Base-by-base conservation (phyloP, 768 basidiomycete genomes). In the Russula virescens region DNA sequence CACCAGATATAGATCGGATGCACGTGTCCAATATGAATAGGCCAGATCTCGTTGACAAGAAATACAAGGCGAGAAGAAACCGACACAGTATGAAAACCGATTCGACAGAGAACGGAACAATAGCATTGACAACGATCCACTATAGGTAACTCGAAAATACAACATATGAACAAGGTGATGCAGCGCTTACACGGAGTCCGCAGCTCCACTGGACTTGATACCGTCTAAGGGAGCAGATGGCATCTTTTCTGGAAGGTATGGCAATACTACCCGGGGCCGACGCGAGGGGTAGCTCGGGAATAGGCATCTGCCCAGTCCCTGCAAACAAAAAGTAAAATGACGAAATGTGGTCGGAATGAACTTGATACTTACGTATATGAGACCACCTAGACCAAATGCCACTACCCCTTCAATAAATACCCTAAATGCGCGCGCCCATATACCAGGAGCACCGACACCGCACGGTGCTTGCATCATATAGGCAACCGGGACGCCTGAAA, bases 341-440 rank as follows among this genome's bases (percentile, higher is more conserved):
- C 11, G 38, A 40, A 40, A 40, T 40, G 38, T 13, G 8, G 8
- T 31, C 31, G 31, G 8, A 8, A 31, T 31, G 8, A 31, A 31
- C 31, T 31, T 31, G 7, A 7, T n/a, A 35, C 63, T 21, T 2
- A 64, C 63, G 16, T 60, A 60, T 3, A 64, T 64, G 23, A 48
- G 34, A 28, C 19, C 57, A 0, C 52, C 63, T 0, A 64, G 53
- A 6, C 58, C 58, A 23, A 64, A 64, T 21, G 63, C 57, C 2
- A 64, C 58, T 26, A 64, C 1, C 0, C 63, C 63, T 7, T 64
- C 63, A 19, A 64, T 60, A 14, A 64, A 55, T 5, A 64, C 63
- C 35, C 63, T 49, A 19, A 49, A 25, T 0, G 40, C 47, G 9
- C 63, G 58, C 0, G 58, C 63, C 63, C 58, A 60, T 1, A 11